Percentiles rank a stretch among this genome's conserved stretches.
Conservation (phyloP, 768 basidiomycete species). For the Boletus tylopilopsis region DNA sequence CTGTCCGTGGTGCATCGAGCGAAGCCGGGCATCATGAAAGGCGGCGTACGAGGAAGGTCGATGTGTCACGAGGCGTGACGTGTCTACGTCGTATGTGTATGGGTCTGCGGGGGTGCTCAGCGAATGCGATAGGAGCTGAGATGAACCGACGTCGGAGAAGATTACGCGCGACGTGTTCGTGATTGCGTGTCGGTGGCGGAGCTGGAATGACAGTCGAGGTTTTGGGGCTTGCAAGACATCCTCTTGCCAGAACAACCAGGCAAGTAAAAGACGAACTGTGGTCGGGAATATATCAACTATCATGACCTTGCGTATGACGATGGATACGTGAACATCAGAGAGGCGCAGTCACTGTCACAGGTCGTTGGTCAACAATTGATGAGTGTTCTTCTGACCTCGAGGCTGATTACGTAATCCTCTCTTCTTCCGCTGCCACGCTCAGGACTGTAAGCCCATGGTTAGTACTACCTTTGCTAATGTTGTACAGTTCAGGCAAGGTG, state of each 20-base stretch:
- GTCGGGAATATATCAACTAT: constrained; percentile 34
- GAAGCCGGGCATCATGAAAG: constrained; percentile 33
- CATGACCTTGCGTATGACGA: not conserved
- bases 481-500: too few species aligned
- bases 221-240: constrained; percentile 27
- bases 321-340: not conserved
- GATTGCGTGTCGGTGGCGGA: constrained; percentile 63
- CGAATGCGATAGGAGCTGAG: constrained; percentile 27
- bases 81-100: constrained; percentile 41
- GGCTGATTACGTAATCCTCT: constrained; percentile 12
- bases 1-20: constrained; percentile 38
- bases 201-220: constrained; percentile 49
- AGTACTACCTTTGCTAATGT: too few species aligned
- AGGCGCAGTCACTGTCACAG: not conserved
- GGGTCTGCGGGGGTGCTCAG: constrained; percentile 21
- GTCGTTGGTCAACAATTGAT: not conserved
- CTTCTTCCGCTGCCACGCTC: not conserved
- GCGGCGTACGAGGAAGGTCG: constrained; percentile 42
- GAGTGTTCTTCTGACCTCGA: too few species aligned
- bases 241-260: constrained; percentile 38
- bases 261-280: constrained; percentile 40
- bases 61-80: constrained; percentile 38
- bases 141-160: constrained; percentile 49
- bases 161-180: constrained; percentile 52
- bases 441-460: too few species aligned